A percentile compares a stretch with the other conserved stretches of the same genome.
phyloP scores from a whole-genome alignment of 306 rosid genomes.

The Cercis canadensis region DNA sequence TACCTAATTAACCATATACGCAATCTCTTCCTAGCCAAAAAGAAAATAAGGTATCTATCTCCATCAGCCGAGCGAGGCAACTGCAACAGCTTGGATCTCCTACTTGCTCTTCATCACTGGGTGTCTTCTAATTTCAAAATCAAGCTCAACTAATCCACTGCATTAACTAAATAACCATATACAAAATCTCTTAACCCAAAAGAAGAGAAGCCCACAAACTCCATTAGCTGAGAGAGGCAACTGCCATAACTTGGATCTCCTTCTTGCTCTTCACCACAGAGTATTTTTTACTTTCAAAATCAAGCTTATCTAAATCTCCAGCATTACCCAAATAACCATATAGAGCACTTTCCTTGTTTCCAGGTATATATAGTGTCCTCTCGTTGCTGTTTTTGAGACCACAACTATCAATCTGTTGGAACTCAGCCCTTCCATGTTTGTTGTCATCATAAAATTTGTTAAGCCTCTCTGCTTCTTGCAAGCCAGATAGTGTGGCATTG shows the following conservation, averaged over 20 bases:
- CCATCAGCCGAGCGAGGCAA: too few species aligned
- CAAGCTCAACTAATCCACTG: too few species aligned
- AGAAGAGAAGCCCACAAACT: neutral
- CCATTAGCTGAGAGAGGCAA: conserved; percentile 7
- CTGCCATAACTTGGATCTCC: conserved; percentile 44
- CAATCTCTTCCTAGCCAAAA: too few species aligned
- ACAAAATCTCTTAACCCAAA: neutral
- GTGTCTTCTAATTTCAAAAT: too few species aligned
- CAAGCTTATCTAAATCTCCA: conserved; percentile 47
- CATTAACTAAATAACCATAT: too few species aligned
- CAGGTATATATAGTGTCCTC: conserved; percentile 1
- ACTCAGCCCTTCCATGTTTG: conserved; percentile 40
- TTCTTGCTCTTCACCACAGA: conserved; percentile 48
- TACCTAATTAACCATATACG: conserved; percentile 48
- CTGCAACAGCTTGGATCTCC: too few species aligned
- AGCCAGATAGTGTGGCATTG: conserved; percentile 43
- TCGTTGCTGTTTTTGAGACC: conserved; percentile 19
- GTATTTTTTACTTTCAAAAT: conserved; percentile 38
- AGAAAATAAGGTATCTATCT: too few species aligned
- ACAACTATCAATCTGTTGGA: conserved; percentile 19
- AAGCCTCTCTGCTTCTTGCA: conserved; percentile 50
- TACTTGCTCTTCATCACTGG: too few species aligned
- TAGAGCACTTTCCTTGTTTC: conserved; percentile 19
- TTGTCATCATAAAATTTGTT: conserved; percentile 37
- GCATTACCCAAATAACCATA: conserved; percentile 52